These are phyloP conservation scores for Pistacia atlantica DNA, from an alignment of 345 rosid genomes.

Conservation along the genomic window DNA sequence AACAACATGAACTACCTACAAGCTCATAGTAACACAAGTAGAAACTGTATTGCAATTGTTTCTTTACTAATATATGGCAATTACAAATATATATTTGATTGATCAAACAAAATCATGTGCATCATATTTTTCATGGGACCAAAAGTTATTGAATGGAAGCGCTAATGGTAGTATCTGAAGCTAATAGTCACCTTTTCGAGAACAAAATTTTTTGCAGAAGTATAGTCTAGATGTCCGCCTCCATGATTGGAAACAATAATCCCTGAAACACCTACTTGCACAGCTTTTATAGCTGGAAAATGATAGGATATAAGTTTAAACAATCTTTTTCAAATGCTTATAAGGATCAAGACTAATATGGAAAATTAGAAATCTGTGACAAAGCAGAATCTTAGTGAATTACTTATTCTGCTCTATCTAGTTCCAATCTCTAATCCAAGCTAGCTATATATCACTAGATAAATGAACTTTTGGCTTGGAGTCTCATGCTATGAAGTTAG, in stretches of 20 bases:
- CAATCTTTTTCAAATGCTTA: not conserved
- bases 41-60: not conserved
- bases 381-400: not conserved
- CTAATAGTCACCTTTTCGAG: no score
- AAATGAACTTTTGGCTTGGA: no score
- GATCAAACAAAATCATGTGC: no score
- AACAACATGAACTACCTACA: slow-evolving; percentile 73
- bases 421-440: no score
- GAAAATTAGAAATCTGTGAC: not conserved
- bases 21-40: slow-evolving; percentile 1
- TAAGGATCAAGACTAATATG: not conserved
- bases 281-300: slow-evolving; percentile 64
- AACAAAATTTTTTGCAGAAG: not conserved
- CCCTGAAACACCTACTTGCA: slow-evolving; percentile 69
- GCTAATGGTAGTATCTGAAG: not conserved
- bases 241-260: slow-evolving; percentile 84
- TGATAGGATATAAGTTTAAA: slow-evolving; percentile 1
- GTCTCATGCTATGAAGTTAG: no score
- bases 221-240: slow-evolving; percentile 73
- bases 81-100: no score
- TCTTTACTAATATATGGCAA: not conserved
- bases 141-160: not conserved
- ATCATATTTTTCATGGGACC: no score
- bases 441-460: no score
- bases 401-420: not conserved